Base-by-base conservation (phyloP, 2,329 filamentous ascomycete species). In the Nakataea oryzae region DNA sequence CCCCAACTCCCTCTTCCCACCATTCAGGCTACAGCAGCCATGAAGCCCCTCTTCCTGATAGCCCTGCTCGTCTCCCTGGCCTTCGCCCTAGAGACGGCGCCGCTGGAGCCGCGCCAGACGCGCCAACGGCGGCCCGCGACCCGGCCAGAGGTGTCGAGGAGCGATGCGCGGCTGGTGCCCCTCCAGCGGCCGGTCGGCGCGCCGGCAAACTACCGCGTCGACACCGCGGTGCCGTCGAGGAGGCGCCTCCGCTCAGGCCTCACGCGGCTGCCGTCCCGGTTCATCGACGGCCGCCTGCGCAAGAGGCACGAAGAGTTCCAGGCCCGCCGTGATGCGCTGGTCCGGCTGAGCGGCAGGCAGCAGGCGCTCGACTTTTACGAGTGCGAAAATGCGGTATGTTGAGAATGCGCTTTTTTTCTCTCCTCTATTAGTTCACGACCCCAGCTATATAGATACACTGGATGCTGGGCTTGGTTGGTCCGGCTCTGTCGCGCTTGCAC, bases 281-380 rank as follows among this genome's bases (percentile, higher is more conserved):
- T 67, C 32, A 62, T 67, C 61, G 64, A 67, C 50, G 29, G 62
- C 3, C 63, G 61, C 54, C 29, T 60, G 9, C 62, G 54, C 54
- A 64, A 50, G 32, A 65, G 65, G 17, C 62, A 62, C 24, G 62
- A 70, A 5, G 65, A 63, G 41, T 63, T 64, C 27, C 63, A 63
- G 28, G 64, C 61, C 24, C 55, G 65, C 12, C 66, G 64, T 27
- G 34, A 21, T 14, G 61, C 41, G n/a, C 60, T 58, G 27, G 41
- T 34, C 34, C 5, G 14, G 29, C 66, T 65, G n/a, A 63, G 67
- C 14, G 66, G 66, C 41, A 63, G 66, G 50, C 67, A 69, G 60
- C 28, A 41, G 30, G 64, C 68, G 21, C 64, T 64, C 26, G 72
- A 73, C 63, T 74, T 74, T 60, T 75, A 69, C 47, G 73, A 74